Evolutionary conservation across 768 basidiomycete genomes (phyloP).

Genomic region (Austroboletus eburneus): DNA sequence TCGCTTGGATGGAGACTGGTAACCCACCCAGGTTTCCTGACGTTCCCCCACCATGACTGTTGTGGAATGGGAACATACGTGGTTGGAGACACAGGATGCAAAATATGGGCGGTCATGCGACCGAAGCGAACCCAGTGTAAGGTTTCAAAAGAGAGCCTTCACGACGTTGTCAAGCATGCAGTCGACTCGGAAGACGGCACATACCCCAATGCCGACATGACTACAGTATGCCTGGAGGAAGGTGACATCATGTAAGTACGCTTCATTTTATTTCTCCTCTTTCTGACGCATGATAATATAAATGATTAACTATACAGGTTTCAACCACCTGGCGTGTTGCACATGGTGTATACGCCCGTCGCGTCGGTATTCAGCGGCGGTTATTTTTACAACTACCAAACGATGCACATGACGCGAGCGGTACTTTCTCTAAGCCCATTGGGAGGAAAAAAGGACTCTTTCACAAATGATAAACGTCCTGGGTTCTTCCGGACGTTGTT

Average conservation of each 20-base stretch:
- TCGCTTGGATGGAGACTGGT: conserved; percentile 2
- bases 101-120: neutral
- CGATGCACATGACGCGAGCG: neutral
- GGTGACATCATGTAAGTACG: conserved; percentile 1
- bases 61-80: conserved; percentile 1
- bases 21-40: neutral
- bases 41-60: neutral
- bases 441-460: neutral
- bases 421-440: neutral
- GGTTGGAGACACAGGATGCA: neutral
- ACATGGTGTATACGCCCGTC: neutral
- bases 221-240: conserved; percentile 2
- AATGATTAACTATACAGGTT: neutral
- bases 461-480: neutral
- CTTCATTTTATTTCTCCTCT: too few relatives aligned
- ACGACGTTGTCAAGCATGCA: neutral
- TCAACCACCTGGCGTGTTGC: neutral
- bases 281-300: too few relatives aligned
- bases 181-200: neutral
- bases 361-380: neutral
- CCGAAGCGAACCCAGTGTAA: neutral
- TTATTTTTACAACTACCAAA: conserved; percentile 2
- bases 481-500: neutral
- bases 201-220: neutral
- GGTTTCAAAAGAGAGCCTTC: neutral